Evolutionary conservation across 2,329 filamentous ascomycete species (phyloP).

Genomic region (Apiospora malaysiana): DNA sequence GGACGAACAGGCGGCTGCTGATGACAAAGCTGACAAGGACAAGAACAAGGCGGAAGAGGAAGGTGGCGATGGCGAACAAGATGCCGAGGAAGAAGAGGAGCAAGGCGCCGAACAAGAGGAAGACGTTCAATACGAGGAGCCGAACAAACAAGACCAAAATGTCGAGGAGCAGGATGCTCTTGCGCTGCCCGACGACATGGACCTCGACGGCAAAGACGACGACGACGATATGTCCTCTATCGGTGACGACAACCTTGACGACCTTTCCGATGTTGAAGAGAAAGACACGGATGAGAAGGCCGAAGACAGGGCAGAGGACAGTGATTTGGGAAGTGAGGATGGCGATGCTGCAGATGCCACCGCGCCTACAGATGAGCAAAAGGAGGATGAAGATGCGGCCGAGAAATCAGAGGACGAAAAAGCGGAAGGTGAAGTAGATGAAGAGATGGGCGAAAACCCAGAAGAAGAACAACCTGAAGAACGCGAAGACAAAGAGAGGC

Average conservation of each 20-base stretch:
- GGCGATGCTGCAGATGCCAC: constrained; percentile 54
- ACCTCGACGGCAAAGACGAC: constrained; percentile 71
- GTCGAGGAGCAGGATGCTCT: constrained; percentile 82
- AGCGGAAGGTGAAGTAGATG: constrained; percentile 39
- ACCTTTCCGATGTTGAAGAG: constrained; percentile 57
- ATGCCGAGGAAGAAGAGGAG: constrained; percentile 63
- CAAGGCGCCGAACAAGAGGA: constrained; percentile 65
- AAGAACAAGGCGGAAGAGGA: constrained; percentile 52
- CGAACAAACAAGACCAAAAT: constrained; percentile 72
- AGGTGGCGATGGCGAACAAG: constrained; percentile 50
- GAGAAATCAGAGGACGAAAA: constrained; percentile 48
- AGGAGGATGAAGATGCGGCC: constrained; percentile 60
- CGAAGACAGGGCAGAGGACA: constrained; percentile 41
- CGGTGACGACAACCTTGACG: constrained; percentile 63
- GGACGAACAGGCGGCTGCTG: constrained; percentile 62
- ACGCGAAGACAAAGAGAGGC: constrained; percentile 38
- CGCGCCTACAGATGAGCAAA: constrained; percentile 52
- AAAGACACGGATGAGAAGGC: constrained; percentile 49
- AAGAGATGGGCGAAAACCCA: constrained; percentile 40
- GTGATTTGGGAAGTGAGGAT: constrained; percentile 48
- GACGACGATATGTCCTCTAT: constrained; percentile 58
- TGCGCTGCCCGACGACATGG: constrained; percentile 86
- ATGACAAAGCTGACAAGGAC: constrained; percentile 62
- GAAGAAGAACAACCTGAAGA: constrained; percentile 40
- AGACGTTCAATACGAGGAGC: constrained; percentile 60